A percentile compares a stretch with the other conserved stretches of the same genome.
Conservation (phyloP, 2,329 filamentous ascomycete genomes). For the Ophidiomyces ophidiicola region DNA sequence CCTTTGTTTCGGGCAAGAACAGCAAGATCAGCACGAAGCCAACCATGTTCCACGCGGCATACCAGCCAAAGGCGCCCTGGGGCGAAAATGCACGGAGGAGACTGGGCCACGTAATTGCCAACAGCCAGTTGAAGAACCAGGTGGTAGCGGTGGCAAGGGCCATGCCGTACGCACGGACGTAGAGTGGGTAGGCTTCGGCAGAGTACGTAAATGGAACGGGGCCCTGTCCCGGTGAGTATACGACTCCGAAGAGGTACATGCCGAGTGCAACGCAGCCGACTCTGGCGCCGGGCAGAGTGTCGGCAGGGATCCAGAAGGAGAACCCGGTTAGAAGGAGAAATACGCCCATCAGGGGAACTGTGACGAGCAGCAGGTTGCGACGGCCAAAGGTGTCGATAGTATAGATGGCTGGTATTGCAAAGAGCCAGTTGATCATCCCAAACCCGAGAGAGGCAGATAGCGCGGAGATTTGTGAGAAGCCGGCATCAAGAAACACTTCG, state of each 20-base stretch:
- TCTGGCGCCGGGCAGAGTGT: conserved; percentile 24
- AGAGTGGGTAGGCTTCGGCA: conserved; percentile 54
- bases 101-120: conserved; percentile 43
- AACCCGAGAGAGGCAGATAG: conserved; percentile 48
- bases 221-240: conserved; percentile 48
- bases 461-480: conserved; percentile 39
- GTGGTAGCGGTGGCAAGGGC: conserved; percentile 50
- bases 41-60: conserved; percentile 32
- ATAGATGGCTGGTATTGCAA: conserved; percentile 51
- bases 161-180: conserved; percentile 52
- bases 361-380: conserved; percentile 50
- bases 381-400: conserved; percentile 59
- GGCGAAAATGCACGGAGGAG: conserved; percentile 37
- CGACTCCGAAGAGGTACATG: conserved; percentile 34
- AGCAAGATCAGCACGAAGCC: conserved; percentile 37
- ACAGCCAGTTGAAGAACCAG: conserved; percentile 47
- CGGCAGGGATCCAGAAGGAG: conserved; percentile 40
- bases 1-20: conserved; percentile 33
- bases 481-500: conserved; percentile 46
- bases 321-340: conserved; percentile 43
- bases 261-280: conserved; percentile 34
- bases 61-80: conserved; percentile 44
- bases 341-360: conserved; percentile 52
- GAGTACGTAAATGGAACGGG: conserved; percentile 56
- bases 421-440: conserved; percentile 53